Conservation (phyloP, 352 stramenopile species). For the Elongisporangium anandrum region DNA sequence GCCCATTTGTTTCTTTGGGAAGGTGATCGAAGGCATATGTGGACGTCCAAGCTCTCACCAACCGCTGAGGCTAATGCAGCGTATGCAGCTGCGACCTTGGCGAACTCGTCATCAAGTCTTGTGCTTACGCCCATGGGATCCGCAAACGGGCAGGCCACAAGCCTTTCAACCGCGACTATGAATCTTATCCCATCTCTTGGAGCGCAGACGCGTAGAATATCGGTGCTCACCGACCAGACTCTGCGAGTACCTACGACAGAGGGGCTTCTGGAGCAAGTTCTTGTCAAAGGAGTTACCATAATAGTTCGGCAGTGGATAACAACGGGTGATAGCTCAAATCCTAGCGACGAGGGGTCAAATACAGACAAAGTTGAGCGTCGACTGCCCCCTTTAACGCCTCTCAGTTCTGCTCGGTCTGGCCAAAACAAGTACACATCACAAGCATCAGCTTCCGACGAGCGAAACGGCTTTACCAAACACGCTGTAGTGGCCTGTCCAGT, state of each 20-base stretch:
- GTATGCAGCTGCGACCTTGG: background rate
- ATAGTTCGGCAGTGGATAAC: constrained; percentile 50
- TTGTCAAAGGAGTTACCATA: constrained; percentile 35
- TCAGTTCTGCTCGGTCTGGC: background rate
- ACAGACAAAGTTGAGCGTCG: background rate
- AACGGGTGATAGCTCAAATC: background rate
- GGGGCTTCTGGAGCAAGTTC: constrained; percentile 54
- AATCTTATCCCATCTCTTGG: constrained; percentile 25
- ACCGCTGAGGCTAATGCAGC: constrained; percentile 13
- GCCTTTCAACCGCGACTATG: constrained; percentile 3
- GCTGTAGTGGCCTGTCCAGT: constrained; percentile 64
- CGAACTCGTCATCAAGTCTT: constrained; percentile 1
- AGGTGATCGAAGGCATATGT: constrained; percentile 44
- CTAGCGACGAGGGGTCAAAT: background rate
- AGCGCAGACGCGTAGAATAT: constrained; percentile 44
- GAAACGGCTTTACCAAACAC: constrained; percentile 52
- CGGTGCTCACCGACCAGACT: constrained; percentile 55
- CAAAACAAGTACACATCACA: constrained; percentile 28
- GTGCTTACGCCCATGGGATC: background rate
- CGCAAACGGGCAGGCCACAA: constrained; percentile 4
- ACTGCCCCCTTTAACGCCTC: background rate
- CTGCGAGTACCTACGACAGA: constrained; percentile 43
- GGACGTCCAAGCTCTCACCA: constrained; percentile 61
- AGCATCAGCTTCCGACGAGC: constrained; percentile 29
- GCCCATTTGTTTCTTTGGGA: constrained; percentile 70